Conservation (phyloP, 148 eudicot species). For the Gaultheria prostrata region DNA sequence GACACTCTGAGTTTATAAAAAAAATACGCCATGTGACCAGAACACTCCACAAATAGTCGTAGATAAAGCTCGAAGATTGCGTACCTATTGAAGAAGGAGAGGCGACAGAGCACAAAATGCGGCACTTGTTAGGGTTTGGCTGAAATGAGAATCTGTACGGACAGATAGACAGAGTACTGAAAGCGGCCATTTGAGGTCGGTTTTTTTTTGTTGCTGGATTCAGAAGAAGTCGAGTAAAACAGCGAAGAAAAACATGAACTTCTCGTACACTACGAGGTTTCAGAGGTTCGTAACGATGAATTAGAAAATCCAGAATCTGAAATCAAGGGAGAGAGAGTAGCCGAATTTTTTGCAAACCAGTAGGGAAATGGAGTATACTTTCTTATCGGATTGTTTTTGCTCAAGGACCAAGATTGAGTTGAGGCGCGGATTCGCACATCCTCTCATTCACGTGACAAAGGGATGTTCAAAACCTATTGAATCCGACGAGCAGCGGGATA, state of each 20-base stretch:
- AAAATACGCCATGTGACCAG: neutral
- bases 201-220: neutral
- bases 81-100: constrained; percentile 42
- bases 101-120: constrained; percentile 45
- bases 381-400: constrained; percentile 27
- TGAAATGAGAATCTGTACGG: constrained; percentile 45
- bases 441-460: constrained; percentile 21
- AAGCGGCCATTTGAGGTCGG: constrained; percentile 50
- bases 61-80: neutral
- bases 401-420: too few relatives aligned
- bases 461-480: too few relatives aligned
- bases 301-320: neutral
- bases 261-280: neutral
- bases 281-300: neutral
- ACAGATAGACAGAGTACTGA: constrained; percentile 47
- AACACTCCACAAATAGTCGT: neutral
- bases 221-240: neutral
- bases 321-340: neutral
- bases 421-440: neutral
- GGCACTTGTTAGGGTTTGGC: constrained; percentile 36
- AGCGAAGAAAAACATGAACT: neutral
- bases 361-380: too few relatives aligned
- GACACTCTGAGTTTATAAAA: too few relatives aligned
- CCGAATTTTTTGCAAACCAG: too few relatives aligned
- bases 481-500: too few relatives aligned